Evolutionary conservation across 202 grass and related monocot species (phyloP).

Genomic region (Hordeum pubiflorum): DNA sequence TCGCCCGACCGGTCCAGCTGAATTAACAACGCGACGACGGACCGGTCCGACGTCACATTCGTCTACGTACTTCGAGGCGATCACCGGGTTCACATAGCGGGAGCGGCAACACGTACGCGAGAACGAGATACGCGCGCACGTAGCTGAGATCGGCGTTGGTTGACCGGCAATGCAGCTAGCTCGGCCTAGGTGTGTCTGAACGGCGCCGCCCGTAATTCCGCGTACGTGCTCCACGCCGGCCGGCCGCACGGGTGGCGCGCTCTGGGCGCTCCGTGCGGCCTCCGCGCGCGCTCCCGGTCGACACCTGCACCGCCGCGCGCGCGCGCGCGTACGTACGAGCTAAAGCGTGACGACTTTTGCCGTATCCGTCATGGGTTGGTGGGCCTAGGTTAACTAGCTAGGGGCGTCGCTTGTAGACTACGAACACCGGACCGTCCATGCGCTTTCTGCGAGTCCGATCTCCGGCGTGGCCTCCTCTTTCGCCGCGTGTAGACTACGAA

Average conservation of each 20-base stretch:
- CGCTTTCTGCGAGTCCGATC: neutral
- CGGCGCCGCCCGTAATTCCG: neutral
- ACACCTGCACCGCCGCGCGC: neutral
- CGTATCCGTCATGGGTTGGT: neutral
- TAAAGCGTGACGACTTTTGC: neutral
- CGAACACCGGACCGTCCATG: neutral
- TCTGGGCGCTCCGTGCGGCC: neutral
- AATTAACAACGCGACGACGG: neutral
- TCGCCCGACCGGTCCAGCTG: neutral
- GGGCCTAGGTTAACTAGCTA: neutral
- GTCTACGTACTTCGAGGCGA: neutral
- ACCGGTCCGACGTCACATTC: neutral
- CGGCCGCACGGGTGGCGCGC: neutral
- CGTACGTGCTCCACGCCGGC: neutral
- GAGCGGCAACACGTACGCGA: neutral
- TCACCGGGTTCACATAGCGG: neutral
- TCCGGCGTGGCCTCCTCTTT: neutral
- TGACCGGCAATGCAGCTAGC: neutral
- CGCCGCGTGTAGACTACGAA: neutral
- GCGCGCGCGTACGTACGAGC: neutral
- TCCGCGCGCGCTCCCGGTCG: neutral
- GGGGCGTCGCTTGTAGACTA: constrained; percentile 9
- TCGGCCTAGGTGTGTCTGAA: neutral
- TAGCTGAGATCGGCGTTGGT: neutral
- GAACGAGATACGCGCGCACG: neutral